phyloP scores from a whole-genome alignment of 495 filamentous ascomycete genomes.

The Oleoguttula mirabilis region DNA sequence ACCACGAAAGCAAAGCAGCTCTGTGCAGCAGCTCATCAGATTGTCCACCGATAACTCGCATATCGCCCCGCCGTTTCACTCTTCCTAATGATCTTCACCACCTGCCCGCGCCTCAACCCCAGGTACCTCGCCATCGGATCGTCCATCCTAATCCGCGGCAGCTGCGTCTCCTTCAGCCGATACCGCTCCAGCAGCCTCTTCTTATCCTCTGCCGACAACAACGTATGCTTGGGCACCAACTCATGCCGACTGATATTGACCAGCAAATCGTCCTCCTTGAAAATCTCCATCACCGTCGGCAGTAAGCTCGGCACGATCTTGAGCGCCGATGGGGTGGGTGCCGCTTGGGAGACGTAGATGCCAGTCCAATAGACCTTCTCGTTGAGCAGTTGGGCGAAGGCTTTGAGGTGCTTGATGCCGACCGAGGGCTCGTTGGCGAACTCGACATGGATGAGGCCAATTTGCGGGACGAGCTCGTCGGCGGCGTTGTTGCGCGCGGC shows the following conservation, averaged over 20 bases:
- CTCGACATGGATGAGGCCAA: conserved; percentile 86
- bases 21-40: too few relatives aligned
- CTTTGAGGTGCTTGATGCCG: conserved; percentile 81
- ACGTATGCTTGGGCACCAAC: conserved; percentile 84
- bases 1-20: too few relatives aligned
- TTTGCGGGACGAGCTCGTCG: conserved; percentile 39
- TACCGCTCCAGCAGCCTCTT: conserved; percentile 69
- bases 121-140: conserved; percentile 91
- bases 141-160: conserved; percentile 78
- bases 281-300: conserved; percentile 75
- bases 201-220: conserved; percentile 87
- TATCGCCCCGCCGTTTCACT: conserved; percentile 68
- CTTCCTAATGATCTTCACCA: conserved; percentile 93
- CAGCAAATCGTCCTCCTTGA: conserved; percentile 86
- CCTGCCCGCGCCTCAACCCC: conserved; percentile 82
- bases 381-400: conserved; percentile 69
- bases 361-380: conserved; percentile 73
- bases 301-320: conserved; percentile 63
- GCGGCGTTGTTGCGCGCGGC: conserved; percentile 32
- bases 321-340: conserved; percentile 70
- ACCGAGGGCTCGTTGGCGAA: conserved; percentile 67
- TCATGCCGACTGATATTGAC: conserved; percentile 98
- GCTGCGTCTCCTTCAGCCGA: conserved; percentile 89
- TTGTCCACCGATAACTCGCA: conserved; percentile 58
- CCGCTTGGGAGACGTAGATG: conserved; percentile 71